A percentile compares a stretch with the other conserved stretches of the same genome.
These are phyloP conservation scores for Helichrysum umbraculigerum DNA, from an alignment of 129 eudicot genomes.

Conservation along the genomic window DNA sequence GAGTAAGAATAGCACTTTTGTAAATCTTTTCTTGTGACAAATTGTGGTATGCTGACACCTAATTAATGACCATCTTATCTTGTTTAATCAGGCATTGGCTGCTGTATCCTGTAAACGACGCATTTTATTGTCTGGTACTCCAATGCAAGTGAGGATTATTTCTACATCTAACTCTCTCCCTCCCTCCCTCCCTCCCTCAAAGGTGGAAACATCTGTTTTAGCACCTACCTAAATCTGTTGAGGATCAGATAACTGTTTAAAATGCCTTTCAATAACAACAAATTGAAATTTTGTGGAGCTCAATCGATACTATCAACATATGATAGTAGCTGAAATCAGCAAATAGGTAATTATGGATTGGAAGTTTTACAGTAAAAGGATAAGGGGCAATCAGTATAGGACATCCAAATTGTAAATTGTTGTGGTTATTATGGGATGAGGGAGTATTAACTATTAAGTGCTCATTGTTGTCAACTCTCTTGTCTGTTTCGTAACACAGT, in stretches of 20 bases:
- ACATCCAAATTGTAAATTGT: slow-evolving; percentile 11
- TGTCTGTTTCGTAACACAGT: slow-evolving; percentile 20
- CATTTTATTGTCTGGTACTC: slow-evolving; percentile 91
- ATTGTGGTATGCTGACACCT: background rate
- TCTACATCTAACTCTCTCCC: slow-evolving; percentile 2
- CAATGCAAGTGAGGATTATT: slow-evolving; percentile 81
- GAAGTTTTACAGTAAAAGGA: background rate
- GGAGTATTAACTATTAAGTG: background rate
- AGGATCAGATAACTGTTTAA: background rate
- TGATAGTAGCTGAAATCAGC: background rate
- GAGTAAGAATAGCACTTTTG: slow-evolving; percentile 48
- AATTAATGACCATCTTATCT: slow-evolving; percentile 3
- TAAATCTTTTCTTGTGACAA: background rate
- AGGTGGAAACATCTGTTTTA: background rate
- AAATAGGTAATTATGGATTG: background rate
- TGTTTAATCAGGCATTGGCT: slow-evolving; percentile 79
- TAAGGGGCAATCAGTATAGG: background rate
- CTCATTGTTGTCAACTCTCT: slow-evolving; percentile 12
- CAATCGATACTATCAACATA: slow-evolving; percentile 11
- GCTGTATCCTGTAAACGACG: slow-evolving; percentile 87
- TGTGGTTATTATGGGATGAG: slow-evolving; percentile 6
- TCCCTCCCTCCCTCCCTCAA: background rate
- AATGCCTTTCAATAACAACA: slow-evolving; percentile 1
- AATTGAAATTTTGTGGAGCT: slow-evolving; percentile 14
- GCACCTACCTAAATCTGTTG: background rate